phyloP scores from a whole-genome alignment of 2,329 filamentous ascomycete genomes.

The Botrytis deweyae region DNA sequence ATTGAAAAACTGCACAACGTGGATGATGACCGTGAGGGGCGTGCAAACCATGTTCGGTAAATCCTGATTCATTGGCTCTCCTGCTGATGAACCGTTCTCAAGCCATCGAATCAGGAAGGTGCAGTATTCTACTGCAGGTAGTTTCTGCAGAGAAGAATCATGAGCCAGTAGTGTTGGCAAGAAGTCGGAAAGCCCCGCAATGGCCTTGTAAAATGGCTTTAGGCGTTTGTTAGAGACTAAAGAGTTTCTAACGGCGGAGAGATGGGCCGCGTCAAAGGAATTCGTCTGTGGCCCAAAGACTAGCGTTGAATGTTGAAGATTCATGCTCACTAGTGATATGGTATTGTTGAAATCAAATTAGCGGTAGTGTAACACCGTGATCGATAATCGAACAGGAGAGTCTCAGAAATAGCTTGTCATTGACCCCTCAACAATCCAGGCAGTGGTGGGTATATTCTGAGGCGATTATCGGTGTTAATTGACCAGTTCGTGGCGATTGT shows the following conservation, averaged over 20 bases:
- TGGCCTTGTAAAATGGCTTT: background rate
- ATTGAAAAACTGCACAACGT: constrained; percentile 3
- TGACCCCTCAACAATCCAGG: background rate
- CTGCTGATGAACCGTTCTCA: background rate
- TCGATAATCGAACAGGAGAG: background rate
- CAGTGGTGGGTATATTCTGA: background rate
- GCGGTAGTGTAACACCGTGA: background rate
- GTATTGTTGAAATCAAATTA: background rate
- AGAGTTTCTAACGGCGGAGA: background rate
- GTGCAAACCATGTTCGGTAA: constrained; percentile 4
- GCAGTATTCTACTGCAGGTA: background rate
- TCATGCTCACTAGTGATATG: background rate
- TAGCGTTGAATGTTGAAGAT: background rate
- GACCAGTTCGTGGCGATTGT: background rate
- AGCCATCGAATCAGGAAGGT: background rate
- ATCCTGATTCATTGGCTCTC: background rate
- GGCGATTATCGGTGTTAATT: background rate
- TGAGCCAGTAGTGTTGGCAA: background rate
- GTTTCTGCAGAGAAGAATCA: background rate
- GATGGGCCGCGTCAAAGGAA: background rate
- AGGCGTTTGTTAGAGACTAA: background rate
- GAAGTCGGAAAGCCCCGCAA: background rate
- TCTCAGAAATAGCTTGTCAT: background rate
- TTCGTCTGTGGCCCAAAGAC: background rate
- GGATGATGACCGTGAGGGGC: constrained; percentile 5